These are phyloP conservation scores for Kalmusia sp. DNA, from an alignment of 2,329 filamentous ascomycete species.

Conservation along the genomic window DNA sequence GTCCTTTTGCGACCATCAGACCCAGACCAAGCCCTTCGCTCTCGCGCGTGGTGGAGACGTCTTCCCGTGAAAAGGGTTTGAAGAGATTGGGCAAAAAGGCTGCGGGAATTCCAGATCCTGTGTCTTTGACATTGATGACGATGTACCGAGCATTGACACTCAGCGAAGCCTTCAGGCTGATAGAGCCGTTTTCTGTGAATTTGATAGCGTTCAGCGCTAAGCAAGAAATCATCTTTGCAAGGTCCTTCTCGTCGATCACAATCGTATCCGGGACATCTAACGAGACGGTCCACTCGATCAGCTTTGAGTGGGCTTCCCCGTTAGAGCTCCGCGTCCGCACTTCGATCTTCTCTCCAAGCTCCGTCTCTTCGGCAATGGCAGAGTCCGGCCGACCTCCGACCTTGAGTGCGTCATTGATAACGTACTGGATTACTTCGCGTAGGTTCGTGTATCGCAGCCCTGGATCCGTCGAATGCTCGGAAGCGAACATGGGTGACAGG, in stretches of 20 bases:
- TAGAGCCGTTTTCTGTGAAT: slow-evolving; percentile 70
- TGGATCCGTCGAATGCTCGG: slow-evolving; percentile 52
- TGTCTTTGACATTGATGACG: slow-evolving; percentile 69
- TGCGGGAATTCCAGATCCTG: slow-evolving; percentile 71
- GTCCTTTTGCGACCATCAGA: slow-evolving; percentile 74
- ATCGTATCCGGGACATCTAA: slow-evolving; percentile 61
- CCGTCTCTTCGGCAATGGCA: slow-evolving; percentile 55
- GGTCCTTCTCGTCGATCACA: slow-evolving; percentile 67
- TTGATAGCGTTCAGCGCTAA: slow-evolving; percentile 73
- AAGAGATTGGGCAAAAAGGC: slow-evolving; percentile 72
- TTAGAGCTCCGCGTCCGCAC: slow-evolving; percentile 53
- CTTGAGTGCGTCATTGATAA: slow-evolving; percentile 60
- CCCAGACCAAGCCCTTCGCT: slow-evolving; percentile 74
- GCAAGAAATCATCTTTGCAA: slow-evolving; percentile 69
- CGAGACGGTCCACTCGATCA: slow-evolving; percentile 59
- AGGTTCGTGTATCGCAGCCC: slow-evolving; percentile 57
- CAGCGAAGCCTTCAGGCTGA: slow-evolving; percentile 63
- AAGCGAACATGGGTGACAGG: slow-evolving; percentile 40
- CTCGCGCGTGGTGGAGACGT: slow-evolving; percentile 70
- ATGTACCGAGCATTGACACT: slow-evolving; percentile 61
- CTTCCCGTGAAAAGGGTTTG: slow-evolving; percentile 73
- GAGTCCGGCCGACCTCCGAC: slow-evolving; percentile 61
- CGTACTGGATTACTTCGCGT: slow-evolving; percentile 58
- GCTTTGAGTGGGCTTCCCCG: slow-evolving; percentile 54
- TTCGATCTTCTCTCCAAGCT: slow-evolving; percentile 58